Evolutionary conservation across 495 filamentous ascomycete genomes (phyloP), one percentile per base, ranked within the genome.

Genomic region (Podospora fimiseda): DNA sequence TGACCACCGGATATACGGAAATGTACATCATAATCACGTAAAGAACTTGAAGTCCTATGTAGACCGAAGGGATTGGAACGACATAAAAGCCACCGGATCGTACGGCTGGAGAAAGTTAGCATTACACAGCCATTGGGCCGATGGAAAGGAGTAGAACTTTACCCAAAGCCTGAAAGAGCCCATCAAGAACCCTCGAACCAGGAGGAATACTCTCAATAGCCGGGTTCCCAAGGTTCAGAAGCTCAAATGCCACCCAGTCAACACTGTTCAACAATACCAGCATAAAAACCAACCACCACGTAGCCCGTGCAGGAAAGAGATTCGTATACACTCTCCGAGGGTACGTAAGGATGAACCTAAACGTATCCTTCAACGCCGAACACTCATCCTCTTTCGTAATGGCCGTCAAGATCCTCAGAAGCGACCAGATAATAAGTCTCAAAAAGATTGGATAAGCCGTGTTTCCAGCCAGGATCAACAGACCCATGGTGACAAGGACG

Each of bases 1-100:
- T 88, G 15, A 86, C 85, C 24, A 89, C 85, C 0, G 87, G 87
- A 57, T 85, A 88, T 14, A 84, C 77, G 18, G 87, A 83, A 57
- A 90, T 87, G 66, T 92, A 95, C 88, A 94, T 95, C 89, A 93
- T 94, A 20, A 92, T 79, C n/a, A 90, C 81, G 65, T 95, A 95
- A 19, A 93, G 73, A 14, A 90, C 77, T 55, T 90, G 85, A 1
- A 94, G 71, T 2, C 82, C 82, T 50, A 89, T 84, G 20, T 82
- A 84, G 4, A 92, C 71, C 18, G 74, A 72, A 11, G 87, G 63
- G 38, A 95, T 89, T 3, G 74, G 64, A 39, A 96, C 83, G 42
- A 95, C 83, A 58, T 88, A 89, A 67, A 95, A 94, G 2, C 90
- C 90, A 14, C 88, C 89, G 16, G 80, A 80, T 8, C 90, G 86